These are phyloP conservation scores for Yamadazyma buinensis DNA, from an alignment of 1,139 yeast species.

Conservation along the genomic window DNA sequence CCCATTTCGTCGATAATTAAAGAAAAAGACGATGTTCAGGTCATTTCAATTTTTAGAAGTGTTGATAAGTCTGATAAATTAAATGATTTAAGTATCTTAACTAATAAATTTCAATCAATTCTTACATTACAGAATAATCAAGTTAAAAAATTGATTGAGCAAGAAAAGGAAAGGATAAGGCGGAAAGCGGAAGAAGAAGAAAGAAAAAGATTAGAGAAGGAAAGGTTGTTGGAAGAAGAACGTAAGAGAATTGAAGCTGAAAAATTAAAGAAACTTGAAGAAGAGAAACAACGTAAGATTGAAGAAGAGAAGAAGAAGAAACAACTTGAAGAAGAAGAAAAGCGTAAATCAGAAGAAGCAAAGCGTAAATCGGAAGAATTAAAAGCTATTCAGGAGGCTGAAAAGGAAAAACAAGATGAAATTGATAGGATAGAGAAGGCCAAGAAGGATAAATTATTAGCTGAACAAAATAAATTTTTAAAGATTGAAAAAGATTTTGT, in stretches of 20 bases:
- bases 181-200: constrained; percentile 14
- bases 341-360: constrained; percentile 12
- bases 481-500: constrained; percentile 45
- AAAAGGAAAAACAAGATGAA: constrained; percentile 12
- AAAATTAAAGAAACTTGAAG: constrained; percentile 12
- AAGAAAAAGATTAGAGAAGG: constrained; percentile 10
- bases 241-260: constrained; percentile 14
- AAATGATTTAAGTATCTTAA: constrained; percentile 1
- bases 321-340: constrained; percentile 7
- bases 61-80: background rate
- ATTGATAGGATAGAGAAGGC: constrained; percentile 13
- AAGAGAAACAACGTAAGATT: constrained; percentile 8
- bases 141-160: constrained; percentile 16
- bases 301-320: constrained; percentile 14
- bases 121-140: constrained; percentile 16
- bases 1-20: too few species aligned
- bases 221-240: constrained; percentile 8
- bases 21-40: too few species aligned
- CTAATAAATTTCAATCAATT: background rate
- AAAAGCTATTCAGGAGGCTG: constrained; percentile 8
- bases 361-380: constrained; percentile 14
- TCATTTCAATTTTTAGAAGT: too few species aligned
- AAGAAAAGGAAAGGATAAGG: constrained; percentile 18
- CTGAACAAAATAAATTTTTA: constrained; percentile 24
- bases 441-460: constrained; percentile 14